phyloP scores from a whole-genome alignment of 495 filamentous ascomycete genomes.

The Xylaria nigripes region DNA sequence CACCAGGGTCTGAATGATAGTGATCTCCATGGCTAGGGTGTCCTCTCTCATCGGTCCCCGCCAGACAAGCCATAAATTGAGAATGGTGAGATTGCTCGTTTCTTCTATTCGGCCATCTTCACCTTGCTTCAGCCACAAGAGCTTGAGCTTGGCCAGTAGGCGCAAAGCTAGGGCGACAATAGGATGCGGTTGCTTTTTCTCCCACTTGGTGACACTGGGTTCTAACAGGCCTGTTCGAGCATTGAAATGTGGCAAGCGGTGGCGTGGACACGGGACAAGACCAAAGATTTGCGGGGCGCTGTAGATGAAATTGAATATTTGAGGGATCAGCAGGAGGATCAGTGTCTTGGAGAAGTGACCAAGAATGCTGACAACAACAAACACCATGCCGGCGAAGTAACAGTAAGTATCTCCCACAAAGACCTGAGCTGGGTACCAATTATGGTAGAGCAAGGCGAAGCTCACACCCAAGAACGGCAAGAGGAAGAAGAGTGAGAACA shows the following conservation, averaged over 20 bases:
- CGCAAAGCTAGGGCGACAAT: slow-evolving; percentile 53
- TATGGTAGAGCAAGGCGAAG: slow-evolving; percentile 75
- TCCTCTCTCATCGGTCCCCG: slow-evolving; percentile 88
- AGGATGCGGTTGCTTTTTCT: slow-evolving; percentile 53
- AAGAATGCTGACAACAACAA: slow-evolving; percentile 90
- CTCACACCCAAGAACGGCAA: slow-evolving; percentile 92
- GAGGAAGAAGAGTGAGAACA: slow-evolving; percentile 91
- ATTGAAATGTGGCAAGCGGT: slow-evolving; percentile 85
- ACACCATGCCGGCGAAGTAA: slow-evolving; percentile 98
- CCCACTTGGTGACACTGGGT: slow-evolving; percentile 74
- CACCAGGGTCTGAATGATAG: slow-evolving; percentile 60
- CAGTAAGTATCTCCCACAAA: slow-evolving; percentile 99
- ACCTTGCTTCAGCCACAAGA: slow-evolving; percentile 58
- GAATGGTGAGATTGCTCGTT: slow-evolving; percentile 81
- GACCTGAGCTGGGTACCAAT: slow-evolving; percentile 91
- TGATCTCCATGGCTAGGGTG: slow-evolving; percentile 64
- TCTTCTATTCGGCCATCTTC: slow-evolving; percentile 63
- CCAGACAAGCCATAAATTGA: slow-evolving; percentile 96
- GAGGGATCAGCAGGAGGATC: slow-evolving; percentile 80
- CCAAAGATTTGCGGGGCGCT: slow-evolving; percentile 85
- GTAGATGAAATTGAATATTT: slow-evolving; percentile 95
- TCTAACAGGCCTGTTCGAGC: slow-evolving; percentile 73
- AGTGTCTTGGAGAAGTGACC: slow-evolving; percentile 98
- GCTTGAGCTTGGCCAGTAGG: slow-evolving; percentile 51
- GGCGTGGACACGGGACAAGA: slow-evolving; percentile 82